These are phyloP conservation scores for Penicillium odoratum DNA, from an alignment of 495 filamentous ascomycete species.

Conservation along the genomic window DNA sequence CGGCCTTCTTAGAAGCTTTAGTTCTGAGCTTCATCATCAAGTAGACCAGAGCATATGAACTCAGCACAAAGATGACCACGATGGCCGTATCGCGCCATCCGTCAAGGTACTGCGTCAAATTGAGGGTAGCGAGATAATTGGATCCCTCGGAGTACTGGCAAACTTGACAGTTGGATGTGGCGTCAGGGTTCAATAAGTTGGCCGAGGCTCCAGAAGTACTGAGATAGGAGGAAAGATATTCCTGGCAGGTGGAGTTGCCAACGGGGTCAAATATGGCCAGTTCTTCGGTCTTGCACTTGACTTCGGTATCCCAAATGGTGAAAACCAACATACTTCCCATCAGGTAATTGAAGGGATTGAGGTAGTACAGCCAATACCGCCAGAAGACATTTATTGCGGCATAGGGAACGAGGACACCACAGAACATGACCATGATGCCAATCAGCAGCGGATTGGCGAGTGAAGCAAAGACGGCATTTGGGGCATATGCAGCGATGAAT, in stretches of 20 bases:
- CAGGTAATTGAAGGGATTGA: conserved; percentile 71
- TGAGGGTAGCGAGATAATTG: conserved; percentile 38
- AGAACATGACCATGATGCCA: conserved; percentile 54
- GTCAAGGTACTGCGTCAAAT: conserved; percentile 42
- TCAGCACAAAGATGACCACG: conserved; percentile 46
- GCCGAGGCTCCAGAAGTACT: conserved; percentile 46
- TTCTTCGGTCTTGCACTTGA: conserved; percentile 59
- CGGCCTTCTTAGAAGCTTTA: conserved; percentile 44
- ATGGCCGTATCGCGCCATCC: conserved; percentile 48
- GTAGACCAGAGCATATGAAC: conserved; percentile 49
- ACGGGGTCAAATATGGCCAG: conserved; percentile 55
- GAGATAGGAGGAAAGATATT: conserved; percentile 58
- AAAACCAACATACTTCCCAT: conserved; percentile 59
- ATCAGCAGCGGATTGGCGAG: conserved; percentile 45
- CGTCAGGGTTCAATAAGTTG: conserved; percentile 51
- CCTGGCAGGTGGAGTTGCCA: conserved; percentile 46
- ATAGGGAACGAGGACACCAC: conserved; percentile 44
- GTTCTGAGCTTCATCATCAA: conserved; percentile 48
- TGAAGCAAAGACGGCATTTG: too few relatives aligned
- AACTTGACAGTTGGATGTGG: conserved; percentile 55
- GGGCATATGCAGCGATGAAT: too few relatives aligned
- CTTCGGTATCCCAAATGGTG: conserved; percentile 54
- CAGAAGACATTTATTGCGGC: conserved; percentile 57
- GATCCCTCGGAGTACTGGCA: conserved; percentile 50
- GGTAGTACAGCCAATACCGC: conserved; percentile 73